These are phyloP conservation scores for Mrakia blollopis DNA, from an alignment of 768 basidiomycete genomes.

Conservation along the genomic window DNA sequence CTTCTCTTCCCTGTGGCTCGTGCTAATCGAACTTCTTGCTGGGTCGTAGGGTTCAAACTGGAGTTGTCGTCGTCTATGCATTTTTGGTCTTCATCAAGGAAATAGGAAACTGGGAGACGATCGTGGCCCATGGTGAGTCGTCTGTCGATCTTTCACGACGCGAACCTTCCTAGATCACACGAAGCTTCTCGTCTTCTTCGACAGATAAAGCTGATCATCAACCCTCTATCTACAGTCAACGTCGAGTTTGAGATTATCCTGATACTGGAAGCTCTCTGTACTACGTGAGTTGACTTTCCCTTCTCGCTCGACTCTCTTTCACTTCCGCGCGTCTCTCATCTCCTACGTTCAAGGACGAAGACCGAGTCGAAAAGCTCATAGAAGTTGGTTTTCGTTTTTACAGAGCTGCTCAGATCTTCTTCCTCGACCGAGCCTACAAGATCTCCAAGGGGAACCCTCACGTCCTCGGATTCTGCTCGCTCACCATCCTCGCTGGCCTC, in stretches of 20 bases:
- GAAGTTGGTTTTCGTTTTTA: too few species aligned
- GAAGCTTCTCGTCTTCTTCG: too few species aligned
- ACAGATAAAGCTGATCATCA: too few species aligned
- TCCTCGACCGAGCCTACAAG: constrained; percentile 10
- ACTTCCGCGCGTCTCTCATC: too few species aligned
- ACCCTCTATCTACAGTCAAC: not conserved
- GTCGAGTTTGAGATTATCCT: not conserved
- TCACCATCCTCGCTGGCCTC: not conserved
- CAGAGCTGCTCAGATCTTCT: not conserved
- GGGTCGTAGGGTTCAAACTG: not conserved
- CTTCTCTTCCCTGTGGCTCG: not conserved
- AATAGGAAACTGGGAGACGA: not conserved
- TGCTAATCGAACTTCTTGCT: not conserved
- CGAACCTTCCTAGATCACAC: too few species aligned
- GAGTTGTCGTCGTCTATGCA: not conserved
- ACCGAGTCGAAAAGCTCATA: too few species aligned
- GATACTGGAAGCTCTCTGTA: not conserved
- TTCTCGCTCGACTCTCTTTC: too few species aligned
- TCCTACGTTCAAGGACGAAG: too few species aligned
- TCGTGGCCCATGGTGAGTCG: not conserved
- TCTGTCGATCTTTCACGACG: too few species aligned
- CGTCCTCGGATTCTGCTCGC: not conserved
- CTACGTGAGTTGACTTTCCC: not conserved
- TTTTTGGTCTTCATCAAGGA: not conserved
- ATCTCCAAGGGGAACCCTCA: not conserved